Conservation (phyloP, 495 filamentous ascomycete genomes). For the Penicillium crystallinum region DNA sequence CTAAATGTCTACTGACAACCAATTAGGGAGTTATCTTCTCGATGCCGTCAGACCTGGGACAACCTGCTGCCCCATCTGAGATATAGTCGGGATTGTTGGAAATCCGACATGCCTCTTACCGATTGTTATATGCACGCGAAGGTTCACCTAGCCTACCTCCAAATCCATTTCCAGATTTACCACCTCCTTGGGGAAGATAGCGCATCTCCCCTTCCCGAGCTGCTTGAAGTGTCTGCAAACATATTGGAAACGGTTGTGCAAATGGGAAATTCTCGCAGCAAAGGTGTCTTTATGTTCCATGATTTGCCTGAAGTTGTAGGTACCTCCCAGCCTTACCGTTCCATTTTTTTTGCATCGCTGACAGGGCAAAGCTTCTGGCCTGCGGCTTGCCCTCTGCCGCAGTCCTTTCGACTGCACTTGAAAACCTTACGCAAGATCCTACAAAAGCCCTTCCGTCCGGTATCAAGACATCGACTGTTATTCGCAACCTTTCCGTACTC, state of each 20-base stretch:
- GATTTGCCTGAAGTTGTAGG: slow-evolving; percentile 18
- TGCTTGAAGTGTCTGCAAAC: slow-evolving; percentile 14
- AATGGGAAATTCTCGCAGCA: slow-evolving; percentile 12
- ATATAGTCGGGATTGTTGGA: slow-evolving; percentile 15
- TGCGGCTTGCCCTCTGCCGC: slow-evolving; percentile 14
- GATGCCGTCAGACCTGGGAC: slow-evolving; percentile 14
- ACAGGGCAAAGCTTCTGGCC: slow-evolving; percentile 8
- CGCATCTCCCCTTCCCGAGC: slow-evolving; percentile 1
- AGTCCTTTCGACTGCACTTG: slow-evolving; percentile 8
- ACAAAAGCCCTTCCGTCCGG: slow-evolving; percentile 6
- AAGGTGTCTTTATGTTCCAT: neutral
- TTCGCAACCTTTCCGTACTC: slow-evolving; percentile 16
- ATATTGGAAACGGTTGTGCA: slow-evolving; percentile 17
- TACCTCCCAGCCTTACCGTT: neutral
- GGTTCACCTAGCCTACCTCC: slow-evolving; percentile 16
- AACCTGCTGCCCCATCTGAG: slow-evolving; percentile 9
- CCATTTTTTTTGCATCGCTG: neutral
- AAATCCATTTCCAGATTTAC: slow-evolving; percentile 19
- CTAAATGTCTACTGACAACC: neutral
- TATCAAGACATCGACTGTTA: slow-evolving; percentile 12
- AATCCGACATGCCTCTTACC: slow-evolving; percentile 5
- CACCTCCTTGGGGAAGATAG: slow-evolving; percentile 10
- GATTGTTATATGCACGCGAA: slow-evolving; percentile 16
- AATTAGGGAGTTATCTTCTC: slow-evolving; percentile 10
- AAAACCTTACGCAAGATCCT: slow-evolving; percentile 2